Evolutionary conservation across 2,329 filamentous ascomycete genomes (phyloP).

Genomic region (Xylariomycetidae sp.): DNA sequence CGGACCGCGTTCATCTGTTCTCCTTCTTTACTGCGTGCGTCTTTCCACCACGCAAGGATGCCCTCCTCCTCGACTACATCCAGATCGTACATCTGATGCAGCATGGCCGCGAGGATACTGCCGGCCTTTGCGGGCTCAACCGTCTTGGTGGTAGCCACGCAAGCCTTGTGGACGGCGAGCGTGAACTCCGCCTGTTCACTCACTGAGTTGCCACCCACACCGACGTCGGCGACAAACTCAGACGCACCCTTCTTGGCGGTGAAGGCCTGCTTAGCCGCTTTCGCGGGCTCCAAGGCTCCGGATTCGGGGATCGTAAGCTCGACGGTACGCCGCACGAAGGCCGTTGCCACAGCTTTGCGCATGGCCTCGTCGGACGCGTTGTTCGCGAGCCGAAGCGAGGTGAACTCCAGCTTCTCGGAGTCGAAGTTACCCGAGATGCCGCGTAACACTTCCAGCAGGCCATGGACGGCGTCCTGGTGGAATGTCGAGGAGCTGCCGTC

Average conservation of each 20-base stretch:
- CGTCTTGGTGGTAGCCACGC: constrained; percentile 58
- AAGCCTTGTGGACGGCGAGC: constrained; percentile 73
- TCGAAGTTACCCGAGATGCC: constrained; percentile 75
- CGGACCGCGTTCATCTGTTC: constrained; percentile 66
- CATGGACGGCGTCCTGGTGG: constrained; percentile 79
- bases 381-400: constrained; percentile 82
- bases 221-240: constrained; percentile 53
- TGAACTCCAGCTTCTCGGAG: constrained; percentile 78
- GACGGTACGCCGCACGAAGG: constrained; percentile 75
- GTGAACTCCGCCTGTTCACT: constrained; percentile 83
- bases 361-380: constrained; percentile 88
- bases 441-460: constrained; percentile 79
- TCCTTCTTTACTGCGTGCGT: constrained; percentile 59
- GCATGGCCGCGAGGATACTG: constrained; percentile 66
- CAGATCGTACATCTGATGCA: constrained; percentile 78
- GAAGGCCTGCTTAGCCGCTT: constrained; percentile 60
- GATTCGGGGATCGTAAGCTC: constrained; percentile 54
- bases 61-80: constrained; percentile 88
- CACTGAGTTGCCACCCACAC: constrained; percentile 57
- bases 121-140: constrained; percentile 43
- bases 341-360: constrained; percentile 75
- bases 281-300: constrained; percentile 50
- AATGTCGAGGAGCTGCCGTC: constrained; percentile 56
- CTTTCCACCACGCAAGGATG: constrained; percentile 82
- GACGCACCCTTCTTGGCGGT: constrained; percentile 45